A percentile compares a stretch with the other conserved stretches of the same genome.
phyloP scores from a whole-genome alignment of 106 monocot genomes.

The Vanilla planifolia region DNA sequence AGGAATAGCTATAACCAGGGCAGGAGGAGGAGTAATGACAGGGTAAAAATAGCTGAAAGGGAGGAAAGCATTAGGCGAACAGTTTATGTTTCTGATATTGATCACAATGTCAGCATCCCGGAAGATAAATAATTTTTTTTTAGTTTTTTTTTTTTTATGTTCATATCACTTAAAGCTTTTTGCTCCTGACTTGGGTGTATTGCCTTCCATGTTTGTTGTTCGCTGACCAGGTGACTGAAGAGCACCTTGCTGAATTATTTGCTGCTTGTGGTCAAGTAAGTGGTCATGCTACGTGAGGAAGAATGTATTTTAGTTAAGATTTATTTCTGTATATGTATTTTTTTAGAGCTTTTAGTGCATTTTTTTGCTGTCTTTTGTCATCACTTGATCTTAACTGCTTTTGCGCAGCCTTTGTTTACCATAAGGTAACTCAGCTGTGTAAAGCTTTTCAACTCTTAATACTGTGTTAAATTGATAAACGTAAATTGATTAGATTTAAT shows the following conservation, averaged over 20 bases:
- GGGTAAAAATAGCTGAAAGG: conserved; percentile 40
- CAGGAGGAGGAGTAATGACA: conserved; percentile 34
- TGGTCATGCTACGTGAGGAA: too few species aligned
- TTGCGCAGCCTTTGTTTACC: too few species aligned
- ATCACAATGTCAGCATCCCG: conserved; percentile 55
- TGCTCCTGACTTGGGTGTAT: background rate
- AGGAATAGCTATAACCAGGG: conserved; percentile 41
- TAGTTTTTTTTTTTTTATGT: background rate
- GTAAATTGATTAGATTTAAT: too few species aligned
- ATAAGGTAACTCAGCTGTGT: too few species aligned
- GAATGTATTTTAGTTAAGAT: background rate
- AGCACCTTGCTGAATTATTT: conserved; percentile 78
- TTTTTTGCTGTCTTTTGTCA: too few species aligned
- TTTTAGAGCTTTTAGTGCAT: background rate
- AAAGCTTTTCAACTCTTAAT: too few species aligned
- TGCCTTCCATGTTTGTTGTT: background rate
- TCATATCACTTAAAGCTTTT: conserved; percentile 7
- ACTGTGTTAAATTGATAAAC: too few species aligned
- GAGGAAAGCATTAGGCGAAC: conserved; percentile 78
- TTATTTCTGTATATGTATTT: too few species aligned
- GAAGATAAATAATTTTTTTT: background rate
- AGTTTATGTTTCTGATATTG: conserved; percentile 90
- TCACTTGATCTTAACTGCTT: too few species aligned
- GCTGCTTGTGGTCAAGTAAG: conserved; percentile 73
- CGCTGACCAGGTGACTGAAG: conserved; percentile 71